Evolutionary conservation across 192 early-diverging fungal species (phyloP), one percentile per base, ranked within the genome.

Genomic region (Backusella morwellensis): DNA sequence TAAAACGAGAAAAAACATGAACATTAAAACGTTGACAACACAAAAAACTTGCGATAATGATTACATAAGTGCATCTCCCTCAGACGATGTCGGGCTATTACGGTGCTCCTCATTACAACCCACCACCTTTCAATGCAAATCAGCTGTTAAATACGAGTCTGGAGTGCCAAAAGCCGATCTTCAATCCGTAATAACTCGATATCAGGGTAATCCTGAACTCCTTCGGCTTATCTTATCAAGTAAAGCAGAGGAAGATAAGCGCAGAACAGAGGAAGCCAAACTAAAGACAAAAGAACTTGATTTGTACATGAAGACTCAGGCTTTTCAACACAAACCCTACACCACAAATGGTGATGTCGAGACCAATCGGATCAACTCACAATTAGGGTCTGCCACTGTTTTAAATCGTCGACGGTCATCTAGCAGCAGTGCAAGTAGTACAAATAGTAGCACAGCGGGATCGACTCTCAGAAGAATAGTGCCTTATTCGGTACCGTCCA

Each of bases 241-340:
- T 66, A 90, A 88, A 80, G 86, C 85, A 1, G 88, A 90, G 41
- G 88, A 90, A 66, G 88, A 90, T 56, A 83, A 86, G 52, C 86
- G 88, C 29, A 81, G 83, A 74, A 82, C 86, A 26, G 88, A 90
- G 69, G 88, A 90, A 74, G 88, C 88, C 1, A 84, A 85, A 66
- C 76, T 90, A 70, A 78, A 85, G 56, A 82, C 83, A 36, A 83
- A 78, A 54, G 74, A 85, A 73, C 76, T 88, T 38, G 88, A 90
- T 71, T 73, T 86, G 41, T 79, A 85, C 41, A 73, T 86, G 6
- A 63, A 63, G n/a, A 26, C 56, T 29, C 56, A 63, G 12, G 12
- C 21, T 26, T 63, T 26, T 29, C 56, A 63, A 29, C 23, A 3
- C 19, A 29, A 29, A 8, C 56, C 56, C n/a, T 12, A 63, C 56